Base-by-base conservation (phyloP, 2,329 filamentous ascomycete genomes). In the Botrytis paeoniae region DNA sequence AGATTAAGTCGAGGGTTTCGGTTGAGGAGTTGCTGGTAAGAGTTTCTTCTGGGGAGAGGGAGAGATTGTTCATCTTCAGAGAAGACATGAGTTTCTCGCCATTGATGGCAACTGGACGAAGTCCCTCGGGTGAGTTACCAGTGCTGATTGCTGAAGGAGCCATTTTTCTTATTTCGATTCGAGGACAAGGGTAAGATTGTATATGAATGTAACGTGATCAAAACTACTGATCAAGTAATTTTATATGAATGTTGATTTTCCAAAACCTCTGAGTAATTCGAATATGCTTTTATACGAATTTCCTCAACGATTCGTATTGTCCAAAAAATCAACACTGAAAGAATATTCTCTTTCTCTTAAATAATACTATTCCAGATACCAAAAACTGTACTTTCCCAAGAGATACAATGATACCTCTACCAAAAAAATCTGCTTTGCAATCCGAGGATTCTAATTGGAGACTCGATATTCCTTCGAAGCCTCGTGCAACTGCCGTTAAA, bases 1-100 rank as follows among this genome's bases (percentile, higher is more conserved):
- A 97, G 77, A 98, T 85, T 70, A 98, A 85, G 82, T 98, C 95
- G 81, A 95, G 91, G 45, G 94, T 84, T 68, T 92, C 88, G 75
- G 91, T 70, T 87, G 75, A 35, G 22, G 72, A 39, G 20, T 57
- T 29, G 2, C 29, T n/a, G 37, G 29, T 60, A 35, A 51, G 73
- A 64, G 35, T 72, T 68, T 62, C 69, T 41, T 51, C 35, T 29
- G 37, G 32, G 29, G 73, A 74, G 54, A 69, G 71, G 39, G 59
- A 12, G 71, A 68, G 68, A 20, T 60, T 66, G 57, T 43, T 22
- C 29, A 41, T 64, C 68, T 66, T 71, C 12, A 66, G 61, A 4
- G 43, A 54, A 32, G 70, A 71, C 2, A 66, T 51, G 37, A 71
- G 29, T 41, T 64, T 71, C n/a, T 72, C 54, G 57, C 45, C 71